These are phyloP conservation scores for Crepidotus variabilis DNA, from an alignment of 768 basidiomycete genomes.

Conservation along the genomic window DNA sequence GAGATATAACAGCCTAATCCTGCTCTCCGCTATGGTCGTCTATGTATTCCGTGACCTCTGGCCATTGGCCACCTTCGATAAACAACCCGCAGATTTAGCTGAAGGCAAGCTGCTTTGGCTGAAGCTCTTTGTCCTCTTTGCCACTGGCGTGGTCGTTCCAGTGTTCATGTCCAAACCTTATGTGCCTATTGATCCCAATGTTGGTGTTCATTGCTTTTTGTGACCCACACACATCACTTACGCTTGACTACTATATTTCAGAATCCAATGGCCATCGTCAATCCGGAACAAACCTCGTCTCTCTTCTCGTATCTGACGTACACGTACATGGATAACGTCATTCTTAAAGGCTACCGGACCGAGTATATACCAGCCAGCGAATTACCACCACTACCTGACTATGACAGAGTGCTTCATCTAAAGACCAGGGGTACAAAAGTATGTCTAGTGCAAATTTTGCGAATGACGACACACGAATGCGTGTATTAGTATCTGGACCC, in stretches of 20 bases:
- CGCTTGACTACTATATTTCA: slow-evolving; percentile 9
- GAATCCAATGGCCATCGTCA: slow-evolving; percentile 30
- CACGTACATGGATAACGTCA: slow-evolving; percentile 50
- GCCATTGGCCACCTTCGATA: not conserved
- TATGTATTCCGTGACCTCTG: not conserved
- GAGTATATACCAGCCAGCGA: slow-evolving; percentile 48
- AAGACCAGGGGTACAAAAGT: slow-evolving; percentile 14
- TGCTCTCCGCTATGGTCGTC: not conserved
- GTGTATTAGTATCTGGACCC: slow-evolving; percentile 33
- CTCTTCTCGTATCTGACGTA: slow-evolving; percentile 40
- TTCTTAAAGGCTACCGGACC: slow-evolving; percentile 42
- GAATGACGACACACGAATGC: not conserved
- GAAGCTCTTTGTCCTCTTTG: not conserved
- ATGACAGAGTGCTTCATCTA: slow-evolving; percentile 38
- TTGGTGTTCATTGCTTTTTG: not conserved
- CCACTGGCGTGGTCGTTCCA: not conserved
- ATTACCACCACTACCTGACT: slow-evolving; percentile 60
- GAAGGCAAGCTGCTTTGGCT: not conserved
- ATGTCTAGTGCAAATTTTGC: not conserved
- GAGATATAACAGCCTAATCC: not conserved
- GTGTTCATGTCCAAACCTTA: not conserved
- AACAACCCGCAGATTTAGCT: not conserved
- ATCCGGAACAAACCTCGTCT: slow-evolving; percentile 52
- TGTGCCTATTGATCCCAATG: slow-evolving; percentile 3
- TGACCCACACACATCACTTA: not conserved